phyloP scores from a whole-genome alignment of 345 rosid species.

The Noccaea bulbosa region DNA sequence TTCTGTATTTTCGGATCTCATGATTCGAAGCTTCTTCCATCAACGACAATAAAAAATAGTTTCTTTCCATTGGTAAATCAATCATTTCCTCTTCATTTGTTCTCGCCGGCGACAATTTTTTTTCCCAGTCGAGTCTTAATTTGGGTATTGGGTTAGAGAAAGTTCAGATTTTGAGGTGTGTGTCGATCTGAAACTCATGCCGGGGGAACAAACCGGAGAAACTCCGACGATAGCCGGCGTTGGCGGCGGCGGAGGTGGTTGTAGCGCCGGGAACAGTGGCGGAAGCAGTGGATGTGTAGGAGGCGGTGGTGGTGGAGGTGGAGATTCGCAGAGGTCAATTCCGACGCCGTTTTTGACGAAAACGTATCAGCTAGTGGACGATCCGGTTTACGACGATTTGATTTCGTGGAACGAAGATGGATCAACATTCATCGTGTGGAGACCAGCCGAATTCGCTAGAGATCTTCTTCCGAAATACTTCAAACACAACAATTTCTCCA shows the following conservation, averaged over 20 bases:
- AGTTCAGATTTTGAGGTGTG: constrained; percentile 44
- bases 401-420: constrained; percentile 95
- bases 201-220: constrained; percentile 73
- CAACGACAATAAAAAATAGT: not conserved
- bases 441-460: constrained; percentile 90
- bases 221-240: constrained; percentile 47
- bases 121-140: constrained; percentile 22
- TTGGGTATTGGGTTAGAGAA: constrained; percentile 4
- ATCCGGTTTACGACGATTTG: constrained; percentile 69
- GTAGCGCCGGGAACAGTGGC: constrained; percentile 46
- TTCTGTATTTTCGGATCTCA: constrained; percentile 19
- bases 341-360: constrained; percentile 92
- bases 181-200: constrained; percentile 45
- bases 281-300: constrained; percentile 46
- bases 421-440: constrained; percentile 85
- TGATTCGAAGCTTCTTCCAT: constrained; percentile 17
- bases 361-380: constrained; percentile 86
- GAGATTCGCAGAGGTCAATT: constrained; percentile 76
- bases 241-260: constrained; percentile 44
- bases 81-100: not conserved
- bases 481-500: constrained; percentile 94
- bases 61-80: not conserved
- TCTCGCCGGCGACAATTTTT: not conserved
- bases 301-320: constrained; percentile 25
- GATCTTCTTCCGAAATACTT: constrained; percentile 94